Base-by-base conservation (phyloP, 139 green algal species). In the Picochlorum costavermella region DNA sequence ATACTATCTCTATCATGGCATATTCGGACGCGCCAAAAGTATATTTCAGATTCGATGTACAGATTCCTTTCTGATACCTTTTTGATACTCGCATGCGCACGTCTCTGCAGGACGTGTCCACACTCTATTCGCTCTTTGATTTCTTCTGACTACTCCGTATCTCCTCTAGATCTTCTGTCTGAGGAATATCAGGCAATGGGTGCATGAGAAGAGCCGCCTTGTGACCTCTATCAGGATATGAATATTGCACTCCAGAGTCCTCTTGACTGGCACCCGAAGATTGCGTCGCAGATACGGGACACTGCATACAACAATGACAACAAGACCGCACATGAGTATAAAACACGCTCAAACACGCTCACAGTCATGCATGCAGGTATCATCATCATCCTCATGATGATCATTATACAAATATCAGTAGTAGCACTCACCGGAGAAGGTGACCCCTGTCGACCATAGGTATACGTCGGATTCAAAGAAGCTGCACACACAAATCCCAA, bases 391-490 rank as follows among this genome's bases (percentile, higher is more conserved):
- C 20, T 23, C 20, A 23, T 63, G 56, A 20, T 63, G 16, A 16
- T 49, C n/a, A 26, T 12, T 16, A 49, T 17, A 49, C 43, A 49
- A 49, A 49, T 49, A 49, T 49, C 12, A 49, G 11, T 17, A 49
- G 46, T 6, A 20, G 4, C 12, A 28, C 46, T 23, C 46, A 53
- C 46, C 17, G 46, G 46, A 20, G 46, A 11, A 0, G 46, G 17
- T 0, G 46, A 53, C 16, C 17, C 16, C 2, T 67, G 61, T 61
- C 83, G 80, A 29, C 77, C 78, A 36, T 83, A 85, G 3, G 55
- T 68, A 58, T 85, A 85, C 0, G 72, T 85, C 10, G 78, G 78
- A 36, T 85, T 85, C 2, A 85, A 33, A 6, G 76, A 69, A 13
- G 68, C 78, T 84, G 71, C 58, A 62, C 37, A 46, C 13, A 44